A percentile compares a stretch with the other conserved stretches of the same genome.
phyloP scores from a whole-genome alignment of 2,329 filamentous ascomycete genomes.

The Mariannaea elegans region DNA sequence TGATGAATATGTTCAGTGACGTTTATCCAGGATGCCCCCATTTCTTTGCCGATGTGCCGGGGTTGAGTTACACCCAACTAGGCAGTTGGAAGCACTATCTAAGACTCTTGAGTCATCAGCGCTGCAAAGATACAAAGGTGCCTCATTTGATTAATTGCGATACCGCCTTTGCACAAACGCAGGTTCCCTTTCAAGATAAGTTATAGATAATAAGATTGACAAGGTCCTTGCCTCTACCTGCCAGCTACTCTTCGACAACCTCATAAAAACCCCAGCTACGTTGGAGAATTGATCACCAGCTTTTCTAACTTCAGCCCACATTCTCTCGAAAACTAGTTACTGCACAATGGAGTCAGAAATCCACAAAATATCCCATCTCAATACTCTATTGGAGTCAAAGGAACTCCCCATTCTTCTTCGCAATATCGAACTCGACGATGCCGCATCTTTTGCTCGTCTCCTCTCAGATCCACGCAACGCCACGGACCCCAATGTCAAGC shows the following conservation, averaged over 20 bases:
- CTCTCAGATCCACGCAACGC: conserved; percentile 18
- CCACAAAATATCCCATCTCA: background rate
- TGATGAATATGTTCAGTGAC: background rate
- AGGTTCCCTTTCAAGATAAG: too few species aligned
- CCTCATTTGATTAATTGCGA: background rate
- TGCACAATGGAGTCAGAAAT: background rate
- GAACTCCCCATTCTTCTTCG: conserved; percentile 3
- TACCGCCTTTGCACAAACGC: too few species aligned
- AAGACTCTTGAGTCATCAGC: conserved; percentile 11
- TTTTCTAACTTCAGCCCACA: background rate
- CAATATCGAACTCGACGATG: background rate
- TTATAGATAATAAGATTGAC: background rate
- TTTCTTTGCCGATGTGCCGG: conserved; percentile 1
- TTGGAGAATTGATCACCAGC: background rate
- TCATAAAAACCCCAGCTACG: too few species aligned
- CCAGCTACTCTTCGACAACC: too few species aligned
- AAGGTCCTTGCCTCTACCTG: background rate
- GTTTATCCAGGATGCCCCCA: background rate
- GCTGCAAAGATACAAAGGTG: background rate
- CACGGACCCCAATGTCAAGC: conserved; percentile 11
- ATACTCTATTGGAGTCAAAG: conserved; percentile 7
- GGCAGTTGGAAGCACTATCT: background rate
- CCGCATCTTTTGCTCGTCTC: conserved; percentile 5
- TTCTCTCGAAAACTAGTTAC: background rate
- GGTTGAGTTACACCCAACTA: conserved; percentile 1